These are phyloP conservation scores for Cucurbita pepo DNA, from an alignment of 306 rosid genomes.

Conservation along the genomic window DNA sequence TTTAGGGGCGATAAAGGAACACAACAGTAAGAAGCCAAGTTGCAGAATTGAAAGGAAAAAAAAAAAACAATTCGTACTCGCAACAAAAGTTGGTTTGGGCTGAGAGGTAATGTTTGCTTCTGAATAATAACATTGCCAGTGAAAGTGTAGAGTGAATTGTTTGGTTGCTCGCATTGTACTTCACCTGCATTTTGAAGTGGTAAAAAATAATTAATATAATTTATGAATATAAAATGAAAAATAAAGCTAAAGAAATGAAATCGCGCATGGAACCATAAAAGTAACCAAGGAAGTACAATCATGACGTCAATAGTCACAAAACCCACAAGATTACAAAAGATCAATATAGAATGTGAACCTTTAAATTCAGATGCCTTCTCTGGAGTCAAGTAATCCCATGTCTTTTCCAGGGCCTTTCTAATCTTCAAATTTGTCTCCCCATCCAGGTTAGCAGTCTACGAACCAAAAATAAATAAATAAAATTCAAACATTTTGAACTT, in stretches of 20 bases:
- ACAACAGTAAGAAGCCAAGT: not conserved
- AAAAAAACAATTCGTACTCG: slow-evolving; percentile 38
- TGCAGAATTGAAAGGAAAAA: slow-evolving; percentile 2
- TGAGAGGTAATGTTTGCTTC: slow-evolving; percentile 70
- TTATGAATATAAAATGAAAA: not conserved
- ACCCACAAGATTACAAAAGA: not conserved
- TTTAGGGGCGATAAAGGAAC: not conserved
- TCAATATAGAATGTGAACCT: slow-evolving; percentile 31
- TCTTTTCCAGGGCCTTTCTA: slow-evolving; percentile 72
- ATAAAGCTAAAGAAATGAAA: not conserved
- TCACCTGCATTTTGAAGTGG: slow-evolving; percentile 49
- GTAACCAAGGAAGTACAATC: not conserved
- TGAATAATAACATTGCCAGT: slow-evolving; percentile 70
- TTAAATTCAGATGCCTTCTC: slow-evolving; percentile 77
- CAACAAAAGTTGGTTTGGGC: slow-evolving; percentile 67
- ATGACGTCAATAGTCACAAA: not conserved
- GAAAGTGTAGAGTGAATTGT: slow-evolving; percentile 88
- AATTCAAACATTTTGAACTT: not conserved
- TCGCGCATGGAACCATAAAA: not conserved
- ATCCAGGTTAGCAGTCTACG: slow-evolving; percentile 86
- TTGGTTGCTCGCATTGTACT: slow-evolving; percentile 91
- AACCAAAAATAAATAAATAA: slow-evolving; percentile 4
- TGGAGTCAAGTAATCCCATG: slow-evolving; percentile 78
- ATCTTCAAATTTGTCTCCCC: slow-evolving; percentile 96
- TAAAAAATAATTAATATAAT: not conserved